Evolutionary conservation across 1,284 basidiomycete genomes (phyloP).

Genomic region (Cutaneotrichosporon sp.): DNA sequence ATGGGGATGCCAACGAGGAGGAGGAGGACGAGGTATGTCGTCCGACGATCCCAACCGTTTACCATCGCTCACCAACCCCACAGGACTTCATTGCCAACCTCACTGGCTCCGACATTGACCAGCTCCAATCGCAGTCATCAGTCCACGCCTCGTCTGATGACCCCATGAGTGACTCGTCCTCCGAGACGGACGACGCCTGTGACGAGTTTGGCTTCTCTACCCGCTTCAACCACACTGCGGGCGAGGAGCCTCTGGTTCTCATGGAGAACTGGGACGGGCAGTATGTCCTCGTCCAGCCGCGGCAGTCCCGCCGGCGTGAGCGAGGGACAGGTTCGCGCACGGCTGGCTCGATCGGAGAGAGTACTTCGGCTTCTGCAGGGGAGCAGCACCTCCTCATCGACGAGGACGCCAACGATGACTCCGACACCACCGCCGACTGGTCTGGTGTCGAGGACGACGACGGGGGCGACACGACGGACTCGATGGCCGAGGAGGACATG

Average conservation of each 20-base stretch:
- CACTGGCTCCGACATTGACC: constrained; percentile 47
- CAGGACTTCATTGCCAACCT: constrained; percentile 45
- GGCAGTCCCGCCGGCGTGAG: constrained; percentile 32
- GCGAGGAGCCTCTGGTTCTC: constrained; percentile 38
- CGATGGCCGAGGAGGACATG: constrained; percentile 53
- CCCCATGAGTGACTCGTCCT: constrained; percentile 35
- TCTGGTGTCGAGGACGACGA: constrained; percentile 39
- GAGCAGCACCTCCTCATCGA: constrained; percentile 47
- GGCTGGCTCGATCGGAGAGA: constrained; percentile 40
- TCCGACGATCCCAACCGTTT: neutral
- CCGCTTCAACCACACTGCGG: constrained; percentile 23
- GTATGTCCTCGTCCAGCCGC: constrained; percentile 47
- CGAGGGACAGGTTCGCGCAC: constrained; percentile 29
- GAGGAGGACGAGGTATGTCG: constrained; percentile 41
- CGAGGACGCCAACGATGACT: constrained; percentile 40
- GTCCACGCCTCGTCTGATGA: constrained; percentile 36
- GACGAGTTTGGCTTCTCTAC: constrained; percentile 51
- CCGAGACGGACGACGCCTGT: constrained; percentile 37
- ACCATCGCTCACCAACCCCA: neutral
- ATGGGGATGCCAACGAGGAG: constrained; percentile 25
- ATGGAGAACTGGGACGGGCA: constrained; percentile 53
- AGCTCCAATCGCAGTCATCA: constrained; percentile 45
- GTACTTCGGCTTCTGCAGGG: constrained; percentile 33
- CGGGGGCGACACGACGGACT: constrained; percentile 50
- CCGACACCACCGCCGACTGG: constrained; percentile 36